phyloP scores from a whole-genome alignment of 2,329 filamentous ascomycete genomes.

The Amauroascus verrucosus region DNA sequence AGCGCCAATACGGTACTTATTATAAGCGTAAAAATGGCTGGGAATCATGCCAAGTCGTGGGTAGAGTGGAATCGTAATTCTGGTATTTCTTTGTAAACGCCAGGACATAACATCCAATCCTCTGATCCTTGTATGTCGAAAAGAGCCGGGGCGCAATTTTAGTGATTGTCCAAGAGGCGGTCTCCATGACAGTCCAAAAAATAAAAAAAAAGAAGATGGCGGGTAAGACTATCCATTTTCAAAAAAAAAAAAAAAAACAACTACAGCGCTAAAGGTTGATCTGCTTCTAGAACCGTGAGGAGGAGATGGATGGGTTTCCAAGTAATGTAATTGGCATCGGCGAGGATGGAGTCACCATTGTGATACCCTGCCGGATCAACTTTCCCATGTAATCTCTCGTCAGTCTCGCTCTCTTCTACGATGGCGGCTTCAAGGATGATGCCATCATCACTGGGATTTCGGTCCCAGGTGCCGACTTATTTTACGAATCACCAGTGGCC shows the following conservation, averaged over 20 bases:
- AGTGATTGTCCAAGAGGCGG: not conserved
- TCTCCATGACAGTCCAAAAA: not conserved
- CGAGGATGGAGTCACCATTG: not conserved
- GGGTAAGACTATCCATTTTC: not conserved
- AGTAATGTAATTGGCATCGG: not conserved
- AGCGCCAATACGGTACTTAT: not conserved
- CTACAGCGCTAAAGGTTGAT: not conserved
- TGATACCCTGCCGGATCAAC: not conserved
- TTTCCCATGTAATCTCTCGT: slow-evolving; percentile 2
- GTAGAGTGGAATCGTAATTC: not conserved
- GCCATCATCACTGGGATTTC: not conserved
- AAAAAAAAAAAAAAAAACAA: not conserved
- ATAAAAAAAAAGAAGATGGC: not conserved
- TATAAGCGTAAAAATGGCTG: not conserved
- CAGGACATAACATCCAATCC: not conserved
- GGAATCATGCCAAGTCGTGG: not conserved
- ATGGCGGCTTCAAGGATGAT: slow-evolving; percentile 9
- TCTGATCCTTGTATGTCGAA: not conserved
- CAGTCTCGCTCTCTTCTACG: not conserved
- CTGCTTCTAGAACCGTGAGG: slow-evolving; percentile 2
- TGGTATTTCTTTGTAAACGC: not conserved
- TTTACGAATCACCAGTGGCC: not conserved
- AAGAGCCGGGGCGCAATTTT: not conserved
- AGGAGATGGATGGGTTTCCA: not conserved
- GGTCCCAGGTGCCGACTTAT: not conserved